Conservation (phyloP, 495 filamentous ascomycete species). For the Neurospora sp. region DNA sequence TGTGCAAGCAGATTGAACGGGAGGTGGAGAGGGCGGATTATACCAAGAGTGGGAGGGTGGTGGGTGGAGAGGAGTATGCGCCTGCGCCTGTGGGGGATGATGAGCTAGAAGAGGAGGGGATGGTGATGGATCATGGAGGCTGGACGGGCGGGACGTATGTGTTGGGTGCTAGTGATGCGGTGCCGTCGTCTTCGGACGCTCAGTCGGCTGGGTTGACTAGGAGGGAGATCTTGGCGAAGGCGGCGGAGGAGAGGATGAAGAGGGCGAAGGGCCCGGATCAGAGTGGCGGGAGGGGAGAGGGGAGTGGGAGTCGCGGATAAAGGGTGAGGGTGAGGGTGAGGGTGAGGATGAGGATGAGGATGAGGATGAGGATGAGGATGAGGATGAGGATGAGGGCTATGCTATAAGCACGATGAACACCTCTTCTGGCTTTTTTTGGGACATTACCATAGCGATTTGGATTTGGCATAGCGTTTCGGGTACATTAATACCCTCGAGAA, state of each 20-base stretch:
- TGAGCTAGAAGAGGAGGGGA: no score
- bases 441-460: neutral
- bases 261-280: slow-evolving; percentile 29
- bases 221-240: slow-evolving; percentile 65
- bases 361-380: no score
- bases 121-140: slow-evolving; percentile 44
- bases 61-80: slow-evolving; percentile 61
- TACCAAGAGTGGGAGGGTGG: slow-evolving; percentile 51
- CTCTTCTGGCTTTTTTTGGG: neutral
- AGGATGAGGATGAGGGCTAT: neutral
- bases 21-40: slow-evolving; percentile 78
- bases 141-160: slow-evolving; percentile 87
- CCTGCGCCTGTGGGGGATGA: slow-evolving; percentile 9
- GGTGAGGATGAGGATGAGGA: no score
- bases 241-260: slow-evolving; percentile 62
- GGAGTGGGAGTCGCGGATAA: neutral
- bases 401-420: neutral
- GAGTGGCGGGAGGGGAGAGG: slow-evolving; percentile 7
- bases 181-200: slow-evolving; percentile 1
- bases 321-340: neutral
- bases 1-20: slow-evolving; percentile 74
- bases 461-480: neutral
- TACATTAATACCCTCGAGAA: neutral
- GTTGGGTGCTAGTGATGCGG: slow-evolving; percentile 42
- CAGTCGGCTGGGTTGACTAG: slow-evolving; percentile 27